Evolutionary conservation across 257 asterid species (phyloP).

Genomic region (Solanum chilense): DNA sequence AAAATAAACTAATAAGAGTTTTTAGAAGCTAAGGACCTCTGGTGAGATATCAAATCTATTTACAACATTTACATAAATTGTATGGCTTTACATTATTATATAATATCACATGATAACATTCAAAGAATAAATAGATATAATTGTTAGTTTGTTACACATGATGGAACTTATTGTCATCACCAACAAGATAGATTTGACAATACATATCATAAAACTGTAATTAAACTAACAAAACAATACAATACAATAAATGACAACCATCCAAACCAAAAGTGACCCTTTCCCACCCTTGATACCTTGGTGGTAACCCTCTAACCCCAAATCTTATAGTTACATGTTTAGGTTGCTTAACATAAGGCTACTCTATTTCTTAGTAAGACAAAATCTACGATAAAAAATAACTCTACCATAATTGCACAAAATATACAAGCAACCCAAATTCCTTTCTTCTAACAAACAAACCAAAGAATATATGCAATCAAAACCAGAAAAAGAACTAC

Average conservation of each 20-base stretch:
- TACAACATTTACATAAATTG: background rate
- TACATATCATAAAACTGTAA: background rate
- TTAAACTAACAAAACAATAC: background rate
- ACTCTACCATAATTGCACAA: background rate
- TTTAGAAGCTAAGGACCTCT: background rate
- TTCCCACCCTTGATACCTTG: background rate
- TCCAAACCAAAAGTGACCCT: background rate
- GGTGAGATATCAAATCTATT: background rate
- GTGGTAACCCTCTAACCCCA: background rate
- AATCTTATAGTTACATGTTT: background rate
- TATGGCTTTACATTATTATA: background rate
- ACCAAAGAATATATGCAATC: background rate
- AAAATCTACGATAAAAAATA: background rate
- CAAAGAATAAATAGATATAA: background rate
- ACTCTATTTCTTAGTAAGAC: background rate
- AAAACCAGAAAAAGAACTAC: background rate
- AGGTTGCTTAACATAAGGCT: background rate
- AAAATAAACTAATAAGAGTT: background rate
- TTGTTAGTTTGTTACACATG: background rate
- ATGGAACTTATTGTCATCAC: background rate
- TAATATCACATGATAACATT: background rate
- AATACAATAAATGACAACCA: background rate
- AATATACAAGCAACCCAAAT: background rate
- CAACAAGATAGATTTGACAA: background rate
- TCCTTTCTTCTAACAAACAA: background rate